Conservation (phyloP, 2,329 filamentous ascomycete species). For the Dryadomyces quercivorus region DNA sequence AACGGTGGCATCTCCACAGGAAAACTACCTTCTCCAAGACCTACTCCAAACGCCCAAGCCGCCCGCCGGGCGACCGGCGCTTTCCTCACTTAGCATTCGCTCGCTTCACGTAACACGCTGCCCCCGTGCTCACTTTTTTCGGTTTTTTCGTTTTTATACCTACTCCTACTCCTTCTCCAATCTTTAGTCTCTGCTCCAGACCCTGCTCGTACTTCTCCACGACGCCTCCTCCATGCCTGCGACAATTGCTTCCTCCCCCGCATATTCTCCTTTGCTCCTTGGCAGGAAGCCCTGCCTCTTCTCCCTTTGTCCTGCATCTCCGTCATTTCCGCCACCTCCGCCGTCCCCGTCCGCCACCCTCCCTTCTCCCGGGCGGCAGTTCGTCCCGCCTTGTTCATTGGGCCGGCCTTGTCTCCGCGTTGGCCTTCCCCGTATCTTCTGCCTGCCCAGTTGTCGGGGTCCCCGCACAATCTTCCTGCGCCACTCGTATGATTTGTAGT, state of each 20-base stretch:
- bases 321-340: not conserved
- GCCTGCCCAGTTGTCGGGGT: not conserved
- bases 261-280: not conserved
- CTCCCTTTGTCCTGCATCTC: not conserved
- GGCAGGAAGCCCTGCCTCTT: not conserved
- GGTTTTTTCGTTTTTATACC: too few relatives aligned
- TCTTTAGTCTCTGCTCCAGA: too few relatives aligned
- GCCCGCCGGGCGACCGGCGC: too few relatives aligned
- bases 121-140: too few relatives aligned
- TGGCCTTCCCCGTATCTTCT: not conserved
- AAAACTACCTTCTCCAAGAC: too few relatives aligned
- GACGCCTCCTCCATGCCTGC: too few relatives aligned
- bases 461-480: not conserved
- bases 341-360: not conserved
- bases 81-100: too few relatives aligned
- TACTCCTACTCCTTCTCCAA: too few relatives aligned
- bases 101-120: too few relatives aligned
- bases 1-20: not conserved
- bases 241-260: not conserved
- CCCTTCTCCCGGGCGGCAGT: not conserved
- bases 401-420: not conserved
- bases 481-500: not conserved
- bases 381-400: not conserved
- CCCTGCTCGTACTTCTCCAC: too few relatives aligned
- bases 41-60: too few relatives aligned